phyloP scores from a whole-genome alignment of 2,329 filamentous ascomycete species.

The Alternaria gaisen region DNA sequence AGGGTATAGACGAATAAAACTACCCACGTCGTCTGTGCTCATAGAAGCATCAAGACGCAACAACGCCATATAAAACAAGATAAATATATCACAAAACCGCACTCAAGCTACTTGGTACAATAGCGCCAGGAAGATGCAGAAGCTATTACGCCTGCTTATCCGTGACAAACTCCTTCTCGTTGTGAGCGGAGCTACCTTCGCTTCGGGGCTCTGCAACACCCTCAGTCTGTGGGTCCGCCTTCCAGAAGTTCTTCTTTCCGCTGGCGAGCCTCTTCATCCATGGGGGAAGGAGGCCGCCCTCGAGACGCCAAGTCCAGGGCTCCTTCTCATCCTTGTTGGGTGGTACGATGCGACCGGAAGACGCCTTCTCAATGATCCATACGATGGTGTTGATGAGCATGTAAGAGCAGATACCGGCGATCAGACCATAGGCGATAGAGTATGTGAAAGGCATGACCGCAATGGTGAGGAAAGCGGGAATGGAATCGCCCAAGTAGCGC shows the following conservation, averaged over 20 bases:
- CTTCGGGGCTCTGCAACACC: constrained; percentile 39
- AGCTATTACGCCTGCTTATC: constrained; percentile 34
- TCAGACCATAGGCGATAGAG: constrained; percentile 86
- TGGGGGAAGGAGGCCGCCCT: constrained; percentile 76
- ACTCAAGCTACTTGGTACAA: neutral
- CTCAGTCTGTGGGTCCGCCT: constrained; percentile 34
- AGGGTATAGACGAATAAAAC: constrained; percentile 20
- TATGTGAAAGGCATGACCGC: constrained; percentile 90
- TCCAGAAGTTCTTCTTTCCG: constrained; percentile 81
- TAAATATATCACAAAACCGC: neutral
- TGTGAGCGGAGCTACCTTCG: constrained; percentile 37
- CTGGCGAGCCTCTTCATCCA: constrained; percentile 72
- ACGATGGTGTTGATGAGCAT: constrained; percentile 76
- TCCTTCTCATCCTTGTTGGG: constrained; percentile 80
- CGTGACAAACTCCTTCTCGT: constrained; percentile 35
- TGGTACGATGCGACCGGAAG: constrained; percentile 75
- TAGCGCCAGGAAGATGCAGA: constrained; percentile 13
- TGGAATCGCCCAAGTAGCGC: constrained; percentile 79
- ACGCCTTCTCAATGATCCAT: constrained; percentile 72
- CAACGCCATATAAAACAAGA: constrained; percentile 6
- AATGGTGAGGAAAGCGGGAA: constrained; percentile 86
- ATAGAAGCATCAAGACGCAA: neutral
- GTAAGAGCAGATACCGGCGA: constrained; percentile 80
- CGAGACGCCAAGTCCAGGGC: constrained; percentile 79
- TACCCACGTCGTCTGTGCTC: neutral